Conservation (phyloP, 495 filamentous ascomycete species). For the Saxophila tyrrhenica region DNA sequence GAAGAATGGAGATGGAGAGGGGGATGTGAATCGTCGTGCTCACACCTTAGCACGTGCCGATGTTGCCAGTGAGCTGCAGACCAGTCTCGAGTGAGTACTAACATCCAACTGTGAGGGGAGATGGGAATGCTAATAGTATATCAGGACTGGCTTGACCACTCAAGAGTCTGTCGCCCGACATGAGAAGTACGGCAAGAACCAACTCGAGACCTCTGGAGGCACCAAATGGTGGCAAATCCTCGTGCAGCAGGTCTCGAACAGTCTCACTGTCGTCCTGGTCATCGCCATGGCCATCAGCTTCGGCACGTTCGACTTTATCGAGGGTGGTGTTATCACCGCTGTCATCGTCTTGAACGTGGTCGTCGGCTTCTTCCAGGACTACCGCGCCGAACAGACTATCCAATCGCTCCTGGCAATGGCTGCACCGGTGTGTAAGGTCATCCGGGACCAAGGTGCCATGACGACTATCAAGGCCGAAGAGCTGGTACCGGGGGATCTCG, state of each 20-base stretch:
- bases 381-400: slow-evolving; percentile 74
- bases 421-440: slow-evolving; percentile 61
- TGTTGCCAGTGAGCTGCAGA: slow-evolving; percentile 1
- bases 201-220: slow-evolving; percentile 6
- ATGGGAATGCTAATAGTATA: neutral
- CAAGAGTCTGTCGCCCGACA: neutral
- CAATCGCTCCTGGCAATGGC: slow-evolving; percentile 65
- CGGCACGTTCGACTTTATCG: slow-evolving; percentile 60
- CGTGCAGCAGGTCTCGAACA: slow-evolving; percentile 23
- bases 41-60: neutral
- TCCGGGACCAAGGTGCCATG: slow-evolving; percentile 53
- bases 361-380: slow-evolving; percentile 63
- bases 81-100: neutral
- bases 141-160: slow-evolving; percentile 5
- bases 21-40: neutral
- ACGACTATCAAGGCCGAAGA: slow-evolving; percentile 55
- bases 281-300: slow-evolving; percentile 71
- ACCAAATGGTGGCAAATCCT: slow-evolving; percentile 8
- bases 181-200: slow-evolving; percentile 1
- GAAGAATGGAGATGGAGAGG: neutral
- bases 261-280: slow-evolving; percentile 45
- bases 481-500: slow-evolving; percentile 65
- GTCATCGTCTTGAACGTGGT: slow-evolving; percentile 15
- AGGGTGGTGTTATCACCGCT: slow-evolving; percentile 64
- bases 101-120: neutral